phyloP scores from a whole-genome alignment of 31 red algal genomes.

The Odonthalia washingtoniensis region DNA sequence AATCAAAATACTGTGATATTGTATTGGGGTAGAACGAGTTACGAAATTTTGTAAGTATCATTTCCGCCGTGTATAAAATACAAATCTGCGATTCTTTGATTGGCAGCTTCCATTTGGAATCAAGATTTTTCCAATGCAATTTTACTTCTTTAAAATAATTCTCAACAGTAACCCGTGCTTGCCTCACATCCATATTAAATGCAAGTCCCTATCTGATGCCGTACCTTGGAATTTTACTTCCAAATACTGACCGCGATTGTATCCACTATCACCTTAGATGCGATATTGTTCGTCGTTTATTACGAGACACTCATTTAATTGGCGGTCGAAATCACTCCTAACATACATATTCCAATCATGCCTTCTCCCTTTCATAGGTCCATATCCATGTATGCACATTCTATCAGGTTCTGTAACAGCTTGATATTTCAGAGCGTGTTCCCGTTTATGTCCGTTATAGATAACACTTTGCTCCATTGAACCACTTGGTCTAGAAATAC shows the following conservation, averaged over 20 bases:
- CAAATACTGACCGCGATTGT: not conserved
- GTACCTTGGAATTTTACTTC: constrained; percentile 18
- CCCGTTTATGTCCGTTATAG: constrained; percentile 40
- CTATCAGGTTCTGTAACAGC: constrained; percentile 16
- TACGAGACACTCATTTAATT: not conserved
- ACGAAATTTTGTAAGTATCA: too few species aligned
- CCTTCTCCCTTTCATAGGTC: constrained; percentile 18
- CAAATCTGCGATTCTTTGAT: too few species aligned
- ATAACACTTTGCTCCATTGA: constrained; percentile 16
- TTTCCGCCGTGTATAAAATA: too few species aligned
- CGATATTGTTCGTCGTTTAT: constrained; percentile 30
- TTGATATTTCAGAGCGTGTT: constrained; percentile 21
- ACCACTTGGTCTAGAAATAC: constrained; percentile 16
- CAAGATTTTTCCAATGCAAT: too few species aligned
- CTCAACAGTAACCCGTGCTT: too few species aligned
- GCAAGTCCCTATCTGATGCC: too few species aligned
- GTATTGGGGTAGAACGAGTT: too few species aligned
- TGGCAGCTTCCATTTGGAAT: too few species aligned
- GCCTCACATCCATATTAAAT: too few species aligned
- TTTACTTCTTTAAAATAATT: too few species aligned
- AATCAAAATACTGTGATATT: too few species aligned
- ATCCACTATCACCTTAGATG: constrained; percentile 34
- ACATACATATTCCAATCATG: constrained; percentile 35
- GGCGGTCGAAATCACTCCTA: constrained; percentile 8
- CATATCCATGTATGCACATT: constrained; percentile 25